phyloP scores from a whole-genome alignment of 2,329 filamentous ascomycete species.

The Colletotrichum neosansevieriae region DNA sequence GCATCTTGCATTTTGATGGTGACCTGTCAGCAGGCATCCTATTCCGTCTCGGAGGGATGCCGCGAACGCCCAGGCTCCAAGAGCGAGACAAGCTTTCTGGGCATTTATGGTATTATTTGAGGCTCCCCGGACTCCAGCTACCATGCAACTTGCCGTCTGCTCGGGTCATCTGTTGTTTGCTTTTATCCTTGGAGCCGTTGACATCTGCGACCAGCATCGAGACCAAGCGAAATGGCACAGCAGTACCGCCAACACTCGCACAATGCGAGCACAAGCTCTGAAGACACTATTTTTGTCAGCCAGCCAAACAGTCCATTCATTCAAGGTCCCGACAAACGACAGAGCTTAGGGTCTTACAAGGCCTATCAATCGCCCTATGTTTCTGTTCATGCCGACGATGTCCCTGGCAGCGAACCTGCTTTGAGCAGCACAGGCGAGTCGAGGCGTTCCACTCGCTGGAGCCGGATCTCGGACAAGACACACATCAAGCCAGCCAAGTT shows the following conservation, averaged over 20 bases:
- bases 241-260: slow-evolving; percentile 33
- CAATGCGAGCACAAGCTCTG: slow-evolving; percentile 31
- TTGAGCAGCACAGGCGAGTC: slow-evolving; percentile 28
- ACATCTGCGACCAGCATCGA: neutral
- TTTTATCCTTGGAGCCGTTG: neutral
- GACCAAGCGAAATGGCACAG: slow-evolving; percentile 19
- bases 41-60: slow-evolving; percentile 3
- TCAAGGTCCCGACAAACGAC: slow-evolving; percentile 7
- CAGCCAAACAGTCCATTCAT: slow-evolving; percentile 29
- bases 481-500: slow-evolving; percentile 29
- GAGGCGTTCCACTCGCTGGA: slow-evolving; percentile 31
- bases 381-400: slow-evolving; percentile 26
- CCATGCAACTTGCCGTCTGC: slow-evolving; percentile 24
- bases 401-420: slow-evolving; percentile 22
- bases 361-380: slow-evolving; percentile 23
- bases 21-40: slow-evolving; percentile 7
- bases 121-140: slow-evolving; percentile 10
- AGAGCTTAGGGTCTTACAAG: slow-evolving; percentile 20
- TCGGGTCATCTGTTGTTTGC: slow-evolving; percentile 6
- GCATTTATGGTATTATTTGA: slow-evolving; percentile 20
- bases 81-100: slow-evolving; percentile 24
- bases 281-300: slow-evolving; percentile 28
- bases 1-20: slow-evolving; percentile 13
- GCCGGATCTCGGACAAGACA: slow-evolving; percentile 24
- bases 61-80: slow-evolving; percentile 12